Base-by-base conservation (phyloP, 228 moss, liverwort and hornwort species). In the Sphagnum fallax region DNA sequence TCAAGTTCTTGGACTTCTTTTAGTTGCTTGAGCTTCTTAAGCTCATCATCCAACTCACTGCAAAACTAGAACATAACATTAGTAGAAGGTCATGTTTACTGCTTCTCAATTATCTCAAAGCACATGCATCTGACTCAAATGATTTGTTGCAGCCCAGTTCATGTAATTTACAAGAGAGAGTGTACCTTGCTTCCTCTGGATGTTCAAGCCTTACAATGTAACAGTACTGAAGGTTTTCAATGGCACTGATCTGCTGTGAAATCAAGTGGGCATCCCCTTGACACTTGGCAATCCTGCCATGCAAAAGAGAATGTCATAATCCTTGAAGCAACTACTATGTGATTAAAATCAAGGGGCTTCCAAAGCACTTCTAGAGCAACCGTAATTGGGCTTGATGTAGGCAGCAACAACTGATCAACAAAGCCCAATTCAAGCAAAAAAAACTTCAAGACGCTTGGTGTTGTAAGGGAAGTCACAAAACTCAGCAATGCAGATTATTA, bases 151-250 rank as follows among this genome's bases (percentile, higher is more conserved):
- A 32, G 32, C 32, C 32, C 32, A 2, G 32, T 32, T 32, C 32
- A 32, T 32, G 32, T 32, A 2, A 32, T 32, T 32, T 32, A 2
- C 32, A 32, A 32, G 32, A 32, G 51, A 50, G 5, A 6, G 6
- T 75, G 75, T 61, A 98, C 98, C 91, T 89, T 73, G 98, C 98
- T 50, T 88, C 86, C 0, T 80, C 80, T 14, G 62, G 60, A 69
- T 77, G 85, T 74, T 81, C 76, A 65, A 92, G 82, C 70, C 92
- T 90, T 67, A 98, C 81, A 51, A 92, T 65, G 69, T 90, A 90
- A 75, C 80, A 87, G 69, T 88, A 98, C 68, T 94, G 92, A 53
- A 98, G 85, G 65, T 94, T 98, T 8, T 94, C 60, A 18, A 98
- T 78, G 13, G 92, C 98, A 60, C 4, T 75, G 47, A 90, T 87